phyloP scores from a whole-genome alignment of 2,329 filamentous ascomycete genomes.

The Aspergillus melleus region DNA sequence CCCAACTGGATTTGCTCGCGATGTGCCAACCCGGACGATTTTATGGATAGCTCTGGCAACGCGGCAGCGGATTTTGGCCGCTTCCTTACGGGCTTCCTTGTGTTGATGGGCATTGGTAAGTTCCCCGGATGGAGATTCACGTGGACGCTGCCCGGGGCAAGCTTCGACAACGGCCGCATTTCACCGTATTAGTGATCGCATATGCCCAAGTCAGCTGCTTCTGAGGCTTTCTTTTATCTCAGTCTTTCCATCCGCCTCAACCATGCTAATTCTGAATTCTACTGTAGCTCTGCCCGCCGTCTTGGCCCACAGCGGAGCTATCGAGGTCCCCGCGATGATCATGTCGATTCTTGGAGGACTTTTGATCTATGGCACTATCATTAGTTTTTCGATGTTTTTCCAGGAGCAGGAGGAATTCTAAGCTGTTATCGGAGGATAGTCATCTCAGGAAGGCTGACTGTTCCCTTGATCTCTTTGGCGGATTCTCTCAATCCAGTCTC shows the following conservation, averaged over 20 bases:
- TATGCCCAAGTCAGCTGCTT: neutral
- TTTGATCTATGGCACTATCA: slow-evolving; percentile 96
- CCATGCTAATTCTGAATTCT: slow-evolving; percentile 7
- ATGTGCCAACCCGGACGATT: slow-evolving; percentile 91
- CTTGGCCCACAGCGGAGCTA: slow-evolving; percentile 82
- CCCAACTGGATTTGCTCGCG: slow-evolving; percentile 95
- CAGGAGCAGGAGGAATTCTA: slow-evolving; percentile 95
- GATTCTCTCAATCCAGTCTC: neutral
- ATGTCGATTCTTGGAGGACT: slow-evolving; percentile 94
- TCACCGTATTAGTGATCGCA: neutral
- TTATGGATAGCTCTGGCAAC: slow-evolving; percentile 80
- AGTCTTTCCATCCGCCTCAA: neutral
- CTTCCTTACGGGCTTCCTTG: slow-evolving; percentile 92
- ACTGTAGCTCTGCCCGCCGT: slow-evolving; percentile 76
- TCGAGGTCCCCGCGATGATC: slow-evolving; percentile 79
- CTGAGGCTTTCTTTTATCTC: neutral
- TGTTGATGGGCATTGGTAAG: slow-evolving; percentile 95
- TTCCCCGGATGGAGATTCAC: slow-evolving; percentile 23
- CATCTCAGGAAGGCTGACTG: neutral
- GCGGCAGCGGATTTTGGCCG: slow-evolving; percentile 89
- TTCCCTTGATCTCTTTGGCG: neutral
- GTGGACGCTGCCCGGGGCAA: no score
- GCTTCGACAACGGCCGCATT: neutral
- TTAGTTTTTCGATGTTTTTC: slow-evolving; percentile 98
- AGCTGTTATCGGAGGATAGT: slow-evolving; percentile 7